Percentiles rank a stretch among this genome's conserved stretches.
These are phyloP conservation scores for Cardamine occulta DNA, from an alignment of 345 rosid genomes.

Conservation along the genomic window DNA sequence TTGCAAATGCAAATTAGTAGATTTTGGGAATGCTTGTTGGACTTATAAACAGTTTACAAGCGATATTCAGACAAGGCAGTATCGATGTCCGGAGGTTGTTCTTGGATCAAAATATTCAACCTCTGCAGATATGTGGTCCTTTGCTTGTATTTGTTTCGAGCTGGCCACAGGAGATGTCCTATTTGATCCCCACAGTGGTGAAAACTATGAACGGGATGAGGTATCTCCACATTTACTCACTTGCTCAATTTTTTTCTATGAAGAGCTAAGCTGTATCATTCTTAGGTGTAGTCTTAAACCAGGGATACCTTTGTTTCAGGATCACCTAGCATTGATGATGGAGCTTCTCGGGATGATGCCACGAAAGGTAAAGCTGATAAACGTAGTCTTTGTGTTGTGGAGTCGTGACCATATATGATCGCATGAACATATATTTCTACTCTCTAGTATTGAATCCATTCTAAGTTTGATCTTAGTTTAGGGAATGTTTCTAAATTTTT, in stretches of 20 bases:
- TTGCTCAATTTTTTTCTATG: constrained; percentile 1
- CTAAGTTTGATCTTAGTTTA: not conserved
- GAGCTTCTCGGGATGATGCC: constrained; percentile 91
- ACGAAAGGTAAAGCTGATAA: constrained; percentile 61
- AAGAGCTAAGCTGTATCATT: not conserved
- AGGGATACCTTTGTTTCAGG: constrained; percentile 49
- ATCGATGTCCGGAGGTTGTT: constrained; percentile 88
- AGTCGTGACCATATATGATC: not conserved
- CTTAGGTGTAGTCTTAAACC: not conserved
- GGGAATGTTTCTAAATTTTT: not conserved
- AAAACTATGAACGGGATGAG: constrained; percentile 88
- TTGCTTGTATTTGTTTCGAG: constrained; percentile 94
- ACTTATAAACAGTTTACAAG: constrained; percentile 88
- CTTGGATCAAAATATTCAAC: constrained; percentile 90
- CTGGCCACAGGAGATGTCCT: constrained; percentile 88
- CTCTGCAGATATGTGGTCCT: constrained; percentile 91
- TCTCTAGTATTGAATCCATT: not conserved
- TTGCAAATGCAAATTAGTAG: constrained; percentile 84
- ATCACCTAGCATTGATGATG: constrained; percentile 97
- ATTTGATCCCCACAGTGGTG: constrained; percentile 93
- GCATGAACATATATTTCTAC: not conserved
- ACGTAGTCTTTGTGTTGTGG: not conserved
- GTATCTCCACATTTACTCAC: constrained; percentile 42
- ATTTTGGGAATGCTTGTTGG: constrained; percentile 98
- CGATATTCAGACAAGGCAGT: constrained; percentile 96